Percentiles rank a stretch among this genome's conserved stretches.
phyloP scores from a whole-genome alignment of 306 rosid genomes.

The Potentilla sterilis region DNA sequence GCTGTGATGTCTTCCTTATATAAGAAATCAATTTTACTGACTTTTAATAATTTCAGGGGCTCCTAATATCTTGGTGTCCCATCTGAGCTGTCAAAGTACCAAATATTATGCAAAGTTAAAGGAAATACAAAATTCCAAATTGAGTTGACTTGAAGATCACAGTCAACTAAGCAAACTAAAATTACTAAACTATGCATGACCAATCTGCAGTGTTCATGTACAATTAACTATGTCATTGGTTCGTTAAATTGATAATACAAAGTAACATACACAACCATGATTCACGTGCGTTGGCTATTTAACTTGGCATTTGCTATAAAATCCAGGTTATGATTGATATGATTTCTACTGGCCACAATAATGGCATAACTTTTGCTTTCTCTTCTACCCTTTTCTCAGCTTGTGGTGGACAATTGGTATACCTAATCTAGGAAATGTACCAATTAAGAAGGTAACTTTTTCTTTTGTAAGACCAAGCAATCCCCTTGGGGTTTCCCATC shows the following conservation, averaged over 20 bases:
- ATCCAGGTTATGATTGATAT: not conserved
- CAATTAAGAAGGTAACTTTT: not conserved
- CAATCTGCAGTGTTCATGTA: not conserved
- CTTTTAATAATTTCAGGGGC: not conserved
- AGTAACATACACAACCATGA: not conserved
- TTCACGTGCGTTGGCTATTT: not conserved
- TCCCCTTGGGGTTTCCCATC: not conserved
- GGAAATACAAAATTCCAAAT: not conserved
- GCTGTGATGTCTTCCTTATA: not conserved
- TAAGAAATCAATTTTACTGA: not conserved
- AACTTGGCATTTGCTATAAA: not conserved
- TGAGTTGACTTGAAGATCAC: not conserved
- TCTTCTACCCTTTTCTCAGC: not conserved
- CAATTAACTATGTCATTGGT: not conserved
- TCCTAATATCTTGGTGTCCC: not conserved
- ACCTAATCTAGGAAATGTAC: not conserved
- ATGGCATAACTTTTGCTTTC: slow-evolving; percentile 2
- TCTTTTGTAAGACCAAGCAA: not conserved
- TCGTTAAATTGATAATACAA: not conserved
- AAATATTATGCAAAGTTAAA: not conserved
- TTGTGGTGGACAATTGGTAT: not conserved
- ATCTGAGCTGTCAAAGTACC: not conserved
- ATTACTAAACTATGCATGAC: not conserved
- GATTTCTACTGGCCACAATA: not conserved
- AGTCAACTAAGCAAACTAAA: not conserved